Evolutionary conservation across 1,284 basidiomycete species (phyloP), one percentile per base, ranked within the genome.

Genomic region (Tylopilus sp.): DNA sequence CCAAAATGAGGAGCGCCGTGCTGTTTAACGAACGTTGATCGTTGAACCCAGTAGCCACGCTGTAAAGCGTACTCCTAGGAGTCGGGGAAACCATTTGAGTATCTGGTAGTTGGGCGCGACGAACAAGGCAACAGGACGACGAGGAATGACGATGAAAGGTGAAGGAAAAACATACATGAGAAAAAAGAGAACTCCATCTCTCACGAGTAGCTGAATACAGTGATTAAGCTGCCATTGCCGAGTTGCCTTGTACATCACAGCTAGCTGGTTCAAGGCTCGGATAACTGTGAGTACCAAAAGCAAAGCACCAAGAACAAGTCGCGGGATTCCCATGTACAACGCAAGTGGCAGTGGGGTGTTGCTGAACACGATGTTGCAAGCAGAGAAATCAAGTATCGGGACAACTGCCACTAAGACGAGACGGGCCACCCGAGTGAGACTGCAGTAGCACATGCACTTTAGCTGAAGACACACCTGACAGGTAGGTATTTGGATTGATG

Each of bases 171-270:
- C 36, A 2, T 40, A 49, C 45, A 29, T 4, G 3, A 41, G 2
- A 16, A 50, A 49, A 21, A 49, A 50, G 16, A 50, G 1, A 9
- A 41, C 31, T 1, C 48, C 48, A 26, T 50, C 46, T n/a, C 16
- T n/a, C n/a, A 26, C 21, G 13, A 50, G 18, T 8, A 11, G 23
- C 5, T 37, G 37, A n/a, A 50, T 35, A 11, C 16, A 41, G 4
- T 30, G 16, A 25, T 41, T 50, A 1, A 15, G n/a, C 2, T 41
- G 28, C 46, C 48, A 50, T 0, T 28, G 21, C 4, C 35, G 36
- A 7, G 48, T 50, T 6, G 28, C 48, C n/a, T 29, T 49, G 16
- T 50, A 26, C 33, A 41, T 31, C 13, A 25, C 26, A 18, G 41
- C 1, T n/a, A 23, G 30, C 15, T 49, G 26, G 18, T n/a, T 36